Evolutionary conservation across 2,329 filamentous ascomycete genomes (phyloP), one percentile per base, ranked within the genome.

Genomic region (Aspergillus glaucus): DNA sequence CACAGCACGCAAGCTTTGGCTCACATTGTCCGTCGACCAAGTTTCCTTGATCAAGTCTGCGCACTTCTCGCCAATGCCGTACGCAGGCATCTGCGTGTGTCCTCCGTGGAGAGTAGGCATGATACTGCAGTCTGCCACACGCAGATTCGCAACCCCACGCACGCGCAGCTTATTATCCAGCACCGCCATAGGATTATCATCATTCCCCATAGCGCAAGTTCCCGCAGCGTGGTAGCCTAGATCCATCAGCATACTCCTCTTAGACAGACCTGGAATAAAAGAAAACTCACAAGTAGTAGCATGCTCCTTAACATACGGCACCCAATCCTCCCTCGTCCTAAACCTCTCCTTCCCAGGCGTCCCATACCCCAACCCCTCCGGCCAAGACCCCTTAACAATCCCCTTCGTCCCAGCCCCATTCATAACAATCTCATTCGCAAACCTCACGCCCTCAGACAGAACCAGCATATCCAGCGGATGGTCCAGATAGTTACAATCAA

Each of bases 321-420:
- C 67, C 81, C 81, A 84, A 37, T 84, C 72, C 56, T 82, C 78
- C 12, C 80, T 69, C 1, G 68, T 75, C 46, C 68, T 79, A 58
- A 75, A 73, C 44, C 61, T 63, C 61, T 83, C 78, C 37, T 83
- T 78, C 19, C 17, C 17, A 22, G 34, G 34, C 14, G n/a, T n/a
- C 34, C 34, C 34, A 53, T 84, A 80, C 1, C 59, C 71, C 40
- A 75, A 58, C 26, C 74, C 68, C 12, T 66, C 55, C 0, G 81
- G 81, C 80, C 81, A 85, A 9, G 77, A 75, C 0, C 81, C 81
- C 56, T 80, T 80, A 10, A 83, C 72, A 5, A 84, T 68, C 47
- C 77, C 74, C 61, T 75, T 80, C 1, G 81, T 85, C 0, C 78
- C 80, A 1, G 69, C 68, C 0, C 80, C 81, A 14, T 78, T 66